Base-by-base conservation (phyloP, 306 rosid species). In the Inga leiocalycina region DNA sequence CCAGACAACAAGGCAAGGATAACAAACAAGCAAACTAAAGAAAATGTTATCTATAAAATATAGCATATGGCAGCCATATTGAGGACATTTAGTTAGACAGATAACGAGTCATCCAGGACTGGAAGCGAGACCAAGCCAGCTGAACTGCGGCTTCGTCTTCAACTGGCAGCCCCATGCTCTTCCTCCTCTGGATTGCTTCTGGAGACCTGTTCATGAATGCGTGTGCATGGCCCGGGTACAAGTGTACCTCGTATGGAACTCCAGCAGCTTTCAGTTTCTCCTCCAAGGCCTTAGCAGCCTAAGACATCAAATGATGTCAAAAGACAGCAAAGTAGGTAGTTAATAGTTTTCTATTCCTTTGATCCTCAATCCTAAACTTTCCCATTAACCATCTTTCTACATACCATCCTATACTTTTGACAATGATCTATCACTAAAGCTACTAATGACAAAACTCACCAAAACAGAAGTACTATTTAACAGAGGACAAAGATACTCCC, bases 181-280 rank as follows among this genome's bases (percentile, higher is more conserved):
- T 94, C 89, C 98, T 92, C 86, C 98, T 91, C 86, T 83, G 44
- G 83, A 91, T 85, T 61, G 97, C 98, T 76, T 94, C 97, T 13
- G 90, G 81, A 27, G 99, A 96, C 69, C 92, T 90, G 90, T 96
- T 94, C 99, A 96, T 94, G 92, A 96, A 96, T 37, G 99, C 97
- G 72, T 96, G 99, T 2, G 81, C 84, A 59, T 81, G 89, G 74
- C 98, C 97, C 1, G 94, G 92, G 83, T 94, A 92, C 72, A 91
- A 81, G 90, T 89, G 89, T 54, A 96, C 97, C 87, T 96, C 98
- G 52, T 86, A 80, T 41, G 98, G 91, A 87, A 94, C 81, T 81
- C 97, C 97, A 66, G 98, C 87, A 68, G 89, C 89, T 87, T 96
- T 91, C 89, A 96, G 84, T 90, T 94, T 92, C 86, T 91, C 97